Evolutionary conservation across 148 eudicot species (phyloP).

Genomic region (Linanthus parryae): DNA sequence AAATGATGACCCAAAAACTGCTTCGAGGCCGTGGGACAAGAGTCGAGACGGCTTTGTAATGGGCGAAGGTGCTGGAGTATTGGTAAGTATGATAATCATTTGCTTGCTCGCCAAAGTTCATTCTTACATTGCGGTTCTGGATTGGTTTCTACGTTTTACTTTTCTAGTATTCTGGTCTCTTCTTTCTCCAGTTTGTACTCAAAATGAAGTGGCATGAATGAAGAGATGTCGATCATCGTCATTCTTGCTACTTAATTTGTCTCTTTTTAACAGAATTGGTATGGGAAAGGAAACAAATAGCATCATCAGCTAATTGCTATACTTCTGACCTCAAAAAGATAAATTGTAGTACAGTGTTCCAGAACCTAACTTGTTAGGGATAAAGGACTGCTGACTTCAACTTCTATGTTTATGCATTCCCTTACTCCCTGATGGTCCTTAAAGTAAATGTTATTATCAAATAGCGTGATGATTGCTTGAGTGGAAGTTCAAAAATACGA

Average conservation of each 20-base stretch:
- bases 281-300: no score
- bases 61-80: conserved; percentile 96
- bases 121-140: background rate
- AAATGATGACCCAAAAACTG: conserved; percentile 88
- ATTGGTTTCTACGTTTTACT: background rate
- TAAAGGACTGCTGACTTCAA: no score
- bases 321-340: no score
- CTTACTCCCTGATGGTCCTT: no score
- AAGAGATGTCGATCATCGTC: background rate
- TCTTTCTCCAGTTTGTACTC: background rate
- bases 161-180: background rate
- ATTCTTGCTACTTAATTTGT: background rate
- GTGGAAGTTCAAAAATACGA: no score
- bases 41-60: conserved; percentile 96
- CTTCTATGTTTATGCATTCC: no score
- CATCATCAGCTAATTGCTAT: no score
- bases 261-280: background rate
- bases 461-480: no score
- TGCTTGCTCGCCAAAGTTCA: background rate
- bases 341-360: no score
- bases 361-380: no score
- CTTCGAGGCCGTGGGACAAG: conserved; percentile 98
- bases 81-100: conserved; percentile 42
- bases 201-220: background rate
- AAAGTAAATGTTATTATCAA: no score